Base-by-base conservation (phyloP, 2,329 filamentous ascomycete genomes). In the Diaporthe sp. region DNA sequence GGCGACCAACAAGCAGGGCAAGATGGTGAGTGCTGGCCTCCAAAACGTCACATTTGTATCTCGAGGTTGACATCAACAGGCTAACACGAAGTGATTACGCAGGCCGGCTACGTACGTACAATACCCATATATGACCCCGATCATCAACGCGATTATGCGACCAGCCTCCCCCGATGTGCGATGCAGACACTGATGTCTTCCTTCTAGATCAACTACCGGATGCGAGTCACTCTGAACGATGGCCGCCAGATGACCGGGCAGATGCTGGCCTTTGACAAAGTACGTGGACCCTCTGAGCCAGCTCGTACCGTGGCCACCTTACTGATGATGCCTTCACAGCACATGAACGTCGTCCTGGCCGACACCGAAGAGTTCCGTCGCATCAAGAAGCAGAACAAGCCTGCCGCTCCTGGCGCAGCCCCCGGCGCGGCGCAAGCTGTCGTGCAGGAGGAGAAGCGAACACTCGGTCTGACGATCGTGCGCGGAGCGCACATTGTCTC, bases 261-360 rank as follows among this genome's bases (percentile, higher is more conserved):
- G 86, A 98, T 99, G 95, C 91, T 99, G 80, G 97, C 97, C 73
- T 99, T 98, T 82, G 97, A 99, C 86, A 98, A 98, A 92, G 95
- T 96, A 86, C 75, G 80, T 39, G 37, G 37, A 76, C 3, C 12
- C 9, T 1, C 9, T 17, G 22, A 75, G 7, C 17, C 25, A 5
- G 6, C 7, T 46, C 1, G 6, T 57, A 74, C 5, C 12, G 25
- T 72, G 60, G 75, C 6, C 37, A 42, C 37, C 19, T 53, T 58
- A 46, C 76, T 78, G 60, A 75, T 61, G 19, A 15, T 28, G 42
- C 8, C n/a, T 53, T 53, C 72, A 68, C 79, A 98, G 95, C 97
- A 99, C 86, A 99, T 99, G 97, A 99, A 99, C 85, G 92, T 99
- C 79, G 97, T 99, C 77, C 94, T 99, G 78, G 97, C 96, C 86